Base-by-base conservation (phyloP, 2,329 filamentous ascomycete species). In the Colletotrichum cereale region DNA sequence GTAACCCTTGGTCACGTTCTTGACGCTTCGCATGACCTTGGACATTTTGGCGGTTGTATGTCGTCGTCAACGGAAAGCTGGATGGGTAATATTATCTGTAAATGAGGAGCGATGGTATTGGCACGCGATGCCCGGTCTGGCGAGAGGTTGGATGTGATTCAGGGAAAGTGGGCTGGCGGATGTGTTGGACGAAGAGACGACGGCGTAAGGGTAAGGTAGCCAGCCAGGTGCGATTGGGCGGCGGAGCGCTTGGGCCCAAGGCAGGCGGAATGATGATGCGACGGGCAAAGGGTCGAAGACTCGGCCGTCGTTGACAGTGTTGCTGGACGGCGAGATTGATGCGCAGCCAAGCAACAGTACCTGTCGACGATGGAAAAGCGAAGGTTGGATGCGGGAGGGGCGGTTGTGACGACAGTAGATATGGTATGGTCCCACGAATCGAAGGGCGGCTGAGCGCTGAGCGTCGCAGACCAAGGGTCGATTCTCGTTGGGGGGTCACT, bases 1-100 rank as follows among this genome's bases (percentile, higher is more conserved):
- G 82, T 99, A 99, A 78, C 96, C 96, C 86, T 98, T 99, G 82
- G 96, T 98, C 84, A 99, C 96, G 87, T 98, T 99, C 87, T 98
- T 98, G 79, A 98, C 95, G 81, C 94, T 97, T 84, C 96, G 90
- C 81, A 98, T 94, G 82, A 98, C 95, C 85, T 97, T 97, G 72
- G 96, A 98, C 96, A 99, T 99, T 80, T 62, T 81, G 82, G 80
- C 65, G 65, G 24, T 60, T 40, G 62, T 34, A 26, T 48, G 38
- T 67, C n/a, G 40, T 67, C 34, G n/a, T 70, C 26, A 24, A 36
- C 14, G 10, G 62, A 12, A 24, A 48, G 60, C n/a, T 18, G 14
- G n/a, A 4, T 14, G 34, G 18, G 7, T 29, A n/a, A 24, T 40
- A 18, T 14, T 52, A 26, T 38, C 18, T 26, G 34, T 34, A 21